Base-by-base conservation (phyloP, 768 basidiomycete species). In the Hypsizygus marmoreus region DNA sequence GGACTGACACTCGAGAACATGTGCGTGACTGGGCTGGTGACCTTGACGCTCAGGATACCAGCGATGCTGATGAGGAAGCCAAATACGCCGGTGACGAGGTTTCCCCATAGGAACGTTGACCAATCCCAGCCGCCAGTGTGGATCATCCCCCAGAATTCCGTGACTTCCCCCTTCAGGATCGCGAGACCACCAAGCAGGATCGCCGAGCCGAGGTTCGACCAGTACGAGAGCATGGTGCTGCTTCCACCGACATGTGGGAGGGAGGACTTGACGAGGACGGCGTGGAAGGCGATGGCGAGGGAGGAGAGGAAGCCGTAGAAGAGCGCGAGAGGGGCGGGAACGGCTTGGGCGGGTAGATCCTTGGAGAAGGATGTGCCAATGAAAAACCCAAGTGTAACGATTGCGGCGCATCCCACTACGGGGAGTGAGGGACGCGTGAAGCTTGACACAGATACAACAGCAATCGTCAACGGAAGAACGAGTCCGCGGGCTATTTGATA, bases 41-140 rank as follows among this genome's bases (percentile, higher is more conserved):
- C 80, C 65, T 91, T 89, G 70, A 91, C 88, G 24, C 84, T 86
- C 23, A 91, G 69, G 48, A 87, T 72, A 29, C 86, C 85, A 4
- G 89, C 89, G 36, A 91, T 73, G 60, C 84, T 86, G 69, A 91
- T 86, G 49, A 91, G 65, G 72, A 89, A 91, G 0, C 89, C 90
- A 50, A 90, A 73, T 7, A 81, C 66, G 24, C 88, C 88, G 69
- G 87, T 65, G 6, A 64, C 49, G 25, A 62, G 49, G 30, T 63
- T 62, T 6, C 62, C 66, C 54, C 58, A 63, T 1, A 53, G 44
- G 48, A 66, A 66, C 9, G 60, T 63, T 12, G 49, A 51, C 64
- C 62, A 64, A 25, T 62, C 50, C 60, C 60, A 59, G 16, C 30
- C 48, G 6, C 51, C 51, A 11, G 41, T 40, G 34, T 49, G 51